Evolutionary conservation across 2,329 filamentous ascomycete genomes (phyloP).

Genomic region (Juglanconis sp.): DNA sequence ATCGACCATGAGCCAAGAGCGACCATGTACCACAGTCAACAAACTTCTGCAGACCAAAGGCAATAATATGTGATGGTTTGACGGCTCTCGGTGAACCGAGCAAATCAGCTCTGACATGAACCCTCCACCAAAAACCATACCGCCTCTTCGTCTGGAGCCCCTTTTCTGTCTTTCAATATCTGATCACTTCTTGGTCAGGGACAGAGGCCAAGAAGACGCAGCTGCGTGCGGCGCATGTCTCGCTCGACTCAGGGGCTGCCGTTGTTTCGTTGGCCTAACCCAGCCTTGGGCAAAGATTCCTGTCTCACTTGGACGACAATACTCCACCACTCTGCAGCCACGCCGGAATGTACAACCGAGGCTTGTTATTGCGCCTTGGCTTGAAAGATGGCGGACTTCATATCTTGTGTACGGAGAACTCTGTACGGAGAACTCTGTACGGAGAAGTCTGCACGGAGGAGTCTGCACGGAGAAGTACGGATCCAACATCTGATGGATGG

Average conservation of each 20-base stretch:
- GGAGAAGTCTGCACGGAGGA: no score
- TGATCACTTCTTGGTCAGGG: not conserved
- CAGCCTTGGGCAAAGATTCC: no score
- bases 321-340: not conserved
- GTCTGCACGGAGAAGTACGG: no score
- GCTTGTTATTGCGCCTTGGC: not conserved
- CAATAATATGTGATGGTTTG: not conserved
- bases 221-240: no score
- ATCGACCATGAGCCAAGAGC: not conserved
- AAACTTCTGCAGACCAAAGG: not conserved
- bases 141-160: no score
- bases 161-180: conserved; percentile 1
- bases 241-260: no score
- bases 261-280: no score
- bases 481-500: not conserved
- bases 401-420: no score
- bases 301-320: no score
- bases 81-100: conserved; percentile 14
- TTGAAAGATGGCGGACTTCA: no score
- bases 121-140: not conserved
- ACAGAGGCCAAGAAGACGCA: no score
- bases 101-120: conserved; percentile 8
- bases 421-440: no score
- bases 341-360: not conserved
- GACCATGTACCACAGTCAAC: not conserved